A percentile compares a stretch with the other conserved stretches of the same genome.
phyloP scores from a whole-genome alignment of 805 yeast species.

The Isabelozyma heimii region DNA sequence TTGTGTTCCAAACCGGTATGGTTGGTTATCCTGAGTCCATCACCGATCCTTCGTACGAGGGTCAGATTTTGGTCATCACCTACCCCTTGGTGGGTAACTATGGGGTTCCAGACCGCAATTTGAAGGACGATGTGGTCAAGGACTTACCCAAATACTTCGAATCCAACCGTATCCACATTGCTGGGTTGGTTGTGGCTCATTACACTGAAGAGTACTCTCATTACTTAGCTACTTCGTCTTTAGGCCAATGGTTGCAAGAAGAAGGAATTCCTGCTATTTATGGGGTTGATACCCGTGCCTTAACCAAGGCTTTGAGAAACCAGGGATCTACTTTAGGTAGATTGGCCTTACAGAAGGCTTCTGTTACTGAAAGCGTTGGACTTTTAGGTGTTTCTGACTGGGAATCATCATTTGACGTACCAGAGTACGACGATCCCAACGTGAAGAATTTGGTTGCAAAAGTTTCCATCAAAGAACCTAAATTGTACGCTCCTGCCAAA shows the following conservation, averaged over 20 bases:
- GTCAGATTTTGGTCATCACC: constrained; percentile 94
- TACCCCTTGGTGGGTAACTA: constrained; percentile 97
- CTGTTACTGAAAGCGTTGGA: background rate
- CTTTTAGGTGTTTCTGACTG: constrained; percentile 40
- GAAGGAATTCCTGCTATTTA: constrained; percentile 94
- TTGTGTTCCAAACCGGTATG: constrained; percentile 99
- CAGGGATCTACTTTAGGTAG: constrained; percentile 93
- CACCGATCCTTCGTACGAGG: constrained; percentile 97
- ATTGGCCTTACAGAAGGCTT: constrained; percentile 57
- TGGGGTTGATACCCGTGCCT: constrained; percentile 95
- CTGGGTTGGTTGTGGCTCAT: constrained; percentile 95
- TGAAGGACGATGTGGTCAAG: constrained; percentile 63
- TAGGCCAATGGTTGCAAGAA: constrained; percentile 90
- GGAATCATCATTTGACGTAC: constrained; percentile 62
- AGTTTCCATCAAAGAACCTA: constrained; percentile 79
- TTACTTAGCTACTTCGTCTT: constrained; percentile 85
- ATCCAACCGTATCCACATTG: constrained; percentile 87
- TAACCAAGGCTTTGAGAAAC: constrained; percentile 90
- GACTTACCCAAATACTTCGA: constrained; percentile 90
- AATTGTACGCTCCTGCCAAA: constrained; percentile 66
- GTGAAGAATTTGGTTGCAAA: constrained; percentile 85
- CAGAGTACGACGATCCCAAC: constrained; percentile 94
- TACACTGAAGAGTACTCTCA: constrained; percentile 97
- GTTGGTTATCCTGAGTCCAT: constrained; percentile 98
- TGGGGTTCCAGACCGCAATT: constrained; percentile 91